Conservation (phyloP, 345 rosid species). For the Rhodomyrtus tomentosa region DNA sequence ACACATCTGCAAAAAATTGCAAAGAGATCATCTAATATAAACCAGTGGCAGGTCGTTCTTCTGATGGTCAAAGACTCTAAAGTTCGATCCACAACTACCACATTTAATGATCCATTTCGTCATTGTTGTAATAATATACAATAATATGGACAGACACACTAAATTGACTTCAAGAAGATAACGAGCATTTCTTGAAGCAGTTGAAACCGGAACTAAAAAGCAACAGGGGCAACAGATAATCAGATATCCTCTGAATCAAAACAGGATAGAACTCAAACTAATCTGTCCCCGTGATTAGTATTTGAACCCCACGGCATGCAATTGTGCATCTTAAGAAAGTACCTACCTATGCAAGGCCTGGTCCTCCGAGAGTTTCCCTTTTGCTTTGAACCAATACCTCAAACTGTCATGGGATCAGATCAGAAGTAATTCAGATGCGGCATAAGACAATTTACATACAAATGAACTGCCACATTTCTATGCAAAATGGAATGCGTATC, state of each 20-base stretch:
- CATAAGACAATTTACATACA: not conserved
- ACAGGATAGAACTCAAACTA: not conserved
- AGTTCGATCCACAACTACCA: not conserved
- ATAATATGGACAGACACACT: not conserved
- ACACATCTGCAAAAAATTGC: conserved; percentile 57
- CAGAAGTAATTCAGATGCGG: not conserved
- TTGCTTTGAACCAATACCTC: conserved; percentile 92
- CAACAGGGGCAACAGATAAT: not conserved
- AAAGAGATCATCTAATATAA: not conserved
- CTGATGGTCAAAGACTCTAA: not conserved
- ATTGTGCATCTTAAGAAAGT: not conserved
- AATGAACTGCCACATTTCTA: not conserved
- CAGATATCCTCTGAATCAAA: not conserved
- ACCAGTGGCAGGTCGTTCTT: not conserved
- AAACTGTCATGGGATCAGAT: conserved; percentile 28
- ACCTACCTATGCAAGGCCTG: conserved; percentile 87
- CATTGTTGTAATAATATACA: not conserved
- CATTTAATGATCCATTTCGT: not conserved
- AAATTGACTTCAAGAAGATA: not conserved
- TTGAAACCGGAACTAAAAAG: not conserved
- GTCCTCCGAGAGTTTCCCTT: conserved; percentile 91
- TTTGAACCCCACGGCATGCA: not conserved
- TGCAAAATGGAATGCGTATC: not conserved
- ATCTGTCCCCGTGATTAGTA: not conserved
- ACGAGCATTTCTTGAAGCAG: not conserved